phyloP scores from a whole-genome alignment of 2,329 filamentous ascomycete genomes.

The Sarocladium kiliense region DNA sequence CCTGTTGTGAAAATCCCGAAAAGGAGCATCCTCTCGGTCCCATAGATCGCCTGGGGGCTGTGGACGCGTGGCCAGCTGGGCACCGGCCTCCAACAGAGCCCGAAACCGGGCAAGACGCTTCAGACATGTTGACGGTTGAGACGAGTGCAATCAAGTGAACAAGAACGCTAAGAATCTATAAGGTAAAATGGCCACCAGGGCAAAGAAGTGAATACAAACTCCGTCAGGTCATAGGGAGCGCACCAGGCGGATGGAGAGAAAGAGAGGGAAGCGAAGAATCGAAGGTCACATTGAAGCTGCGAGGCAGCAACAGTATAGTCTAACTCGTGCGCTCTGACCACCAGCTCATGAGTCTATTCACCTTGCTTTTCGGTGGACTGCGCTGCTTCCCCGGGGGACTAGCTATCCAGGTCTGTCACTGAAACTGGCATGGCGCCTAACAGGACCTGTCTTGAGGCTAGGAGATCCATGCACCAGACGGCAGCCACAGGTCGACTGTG shows the following conservation, averaged over 20 bases:
- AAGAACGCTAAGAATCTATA: neutral
- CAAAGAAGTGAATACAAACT: neutral
- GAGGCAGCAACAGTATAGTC: neutral
- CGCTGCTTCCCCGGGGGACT: neutral
- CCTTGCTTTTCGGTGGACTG: neutral
- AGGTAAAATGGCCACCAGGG: neutral
- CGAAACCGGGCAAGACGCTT: constrained; percentile 26
- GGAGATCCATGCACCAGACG: no score
- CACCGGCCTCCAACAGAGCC: constrained; percentile 22
- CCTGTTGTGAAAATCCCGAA: constrained; percentile 22
- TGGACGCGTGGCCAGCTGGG: constrained; percentile 13
- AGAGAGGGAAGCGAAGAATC: neutral
- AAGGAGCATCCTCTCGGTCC: constrained; percentile 28
- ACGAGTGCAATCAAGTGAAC: neutral
- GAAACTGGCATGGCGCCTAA: neutral
- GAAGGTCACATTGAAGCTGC: neutral
- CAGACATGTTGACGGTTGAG: constrained; percentile 19
- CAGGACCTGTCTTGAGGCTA: neutral
- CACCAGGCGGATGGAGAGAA: neutral
- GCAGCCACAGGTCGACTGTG: no score
- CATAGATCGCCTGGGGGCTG: constrained; percentile 10
- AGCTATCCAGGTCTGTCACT: neutral
- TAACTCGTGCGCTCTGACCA: neutral
- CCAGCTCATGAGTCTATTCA: neutral
- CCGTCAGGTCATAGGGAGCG: neutral